Evolutionary conservation across 345 rosid species (phyloP).

Genomic region (Eucalyptus virginea): DNA sequence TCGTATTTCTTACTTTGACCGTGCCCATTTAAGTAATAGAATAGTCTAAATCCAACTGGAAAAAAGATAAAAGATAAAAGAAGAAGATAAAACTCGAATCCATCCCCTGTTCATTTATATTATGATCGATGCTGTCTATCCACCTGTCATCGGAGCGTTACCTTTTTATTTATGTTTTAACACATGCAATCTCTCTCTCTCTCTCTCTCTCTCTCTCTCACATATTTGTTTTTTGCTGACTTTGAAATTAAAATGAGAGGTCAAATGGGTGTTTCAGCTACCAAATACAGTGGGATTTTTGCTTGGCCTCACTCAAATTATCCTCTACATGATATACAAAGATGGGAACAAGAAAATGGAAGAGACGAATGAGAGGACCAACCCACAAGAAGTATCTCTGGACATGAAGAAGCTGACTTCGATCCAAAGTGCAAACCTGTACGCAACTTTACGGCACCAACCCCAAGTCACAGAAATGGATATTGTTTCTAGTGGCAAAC

Average conservation of each 20-base stretch:
- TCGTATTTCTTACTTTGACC: neutral
- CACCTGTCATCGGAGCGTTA: neutral
- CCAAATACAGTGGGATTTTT: conserved; percentile 44
- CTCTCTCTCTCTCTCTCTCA: neutral
- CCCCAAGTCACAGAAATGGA: neutral
- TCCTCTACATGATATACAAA: conserved; percentile 52
- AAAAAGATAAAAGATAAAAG: neutral
- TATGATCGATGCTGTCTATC: neutral
- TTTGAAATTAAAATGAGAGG: neutral
- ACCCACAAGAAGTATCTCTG: neutral
- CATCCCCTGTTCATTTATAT: neutral
- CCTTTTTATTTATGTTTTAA: neutral
- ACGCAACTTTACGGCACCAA: neutral
- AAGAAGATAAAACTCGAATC: neutral
- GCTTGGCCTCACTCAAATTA: conserved; percentile 62
- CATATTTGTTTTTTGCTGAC: neutral
- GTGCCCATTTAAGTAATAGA: neutral
- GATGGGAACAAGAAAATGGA: conserved; percentile 2
- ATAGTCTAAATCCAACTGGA: neutral
- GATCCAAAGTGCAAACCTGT: neutral
- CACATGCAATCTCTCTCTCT: neutral
- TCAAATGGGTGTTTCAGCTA: conserved; percentile 12
- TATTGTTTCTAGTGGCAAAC: neutral
- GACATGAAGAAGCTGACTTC: neutral
- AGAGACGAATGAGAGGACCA: neutral